Evolutionary conservation across 768 basidiomycete genomes (phyloP).

Genomic region (Phlebiopsis flavidoalba): DNA sequence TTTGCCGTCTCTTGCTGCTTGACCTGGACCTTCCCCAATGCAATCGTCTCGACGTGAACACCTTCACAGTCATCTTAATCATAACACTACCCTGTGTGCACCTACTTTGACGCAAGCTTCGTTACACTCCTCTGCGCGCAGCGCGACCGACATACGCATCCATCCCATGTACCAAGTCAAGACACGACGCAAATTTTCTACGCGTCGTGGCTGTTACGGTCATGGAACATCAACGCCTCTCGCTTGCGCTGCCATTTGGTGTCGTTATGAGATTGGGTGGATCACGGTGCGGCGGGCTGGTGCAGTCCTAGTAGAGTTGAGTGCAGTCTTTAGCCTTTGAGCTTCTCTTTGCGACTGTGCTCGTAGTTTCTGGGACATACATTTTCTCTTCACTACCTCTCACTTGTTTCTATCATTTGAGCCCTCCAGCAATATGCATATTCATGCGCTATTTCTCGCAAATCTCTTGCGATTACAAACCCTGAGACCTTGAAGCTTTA

Average conservation of each 20-base stretch:
- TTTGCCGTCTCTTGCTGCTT: too few species aligned
- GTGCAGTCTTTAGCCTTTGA: conserved; percentile 22
- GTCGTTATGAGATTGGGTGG: conserved; percentile 56
- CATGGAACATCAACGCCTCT: conserved; percentile 52
- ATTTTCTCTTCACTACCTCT: conserved; percentile 20
- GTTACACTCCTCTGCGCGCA: neutral
- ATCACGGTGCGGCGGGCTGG: conserved; percentile 35
- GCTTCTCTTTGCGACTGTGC: conserved; percentile 26
- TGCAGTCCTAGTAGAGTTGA: conserved; percentile 63
- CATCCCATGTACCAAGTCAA: conserved; percentile 60
- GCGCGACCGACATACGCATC: too few species aligned
- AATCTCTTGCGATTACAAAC: neutral
- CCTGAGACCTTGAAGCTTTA: too few species aligned
- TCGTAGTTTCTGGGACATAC: conserved; percentile 72
- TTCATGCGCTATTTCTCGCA: neutral
- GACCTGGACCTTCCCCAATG: too few species aligned
- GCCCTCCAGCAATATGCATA: neutral
- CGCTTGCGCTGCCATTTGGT: conserved; percentile 37
- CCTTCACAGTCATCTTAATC: too few species aligned
- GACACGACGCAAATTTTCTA: conserved; percentile 38
- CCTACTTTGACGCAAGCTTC: too few species aligned
- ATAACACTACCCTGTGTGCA: too few species aligned
- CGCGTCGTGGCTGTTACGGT: conserved; percentile 67
- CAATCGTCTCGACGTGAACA: too few species aligned
- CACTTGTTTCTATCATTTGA: neutral